These are phyloP conservation scores for Xerocomus minutiporus DNA, from an alignment of 1,284 basidiomycete species.

Conservation along the genomic window DNA sequence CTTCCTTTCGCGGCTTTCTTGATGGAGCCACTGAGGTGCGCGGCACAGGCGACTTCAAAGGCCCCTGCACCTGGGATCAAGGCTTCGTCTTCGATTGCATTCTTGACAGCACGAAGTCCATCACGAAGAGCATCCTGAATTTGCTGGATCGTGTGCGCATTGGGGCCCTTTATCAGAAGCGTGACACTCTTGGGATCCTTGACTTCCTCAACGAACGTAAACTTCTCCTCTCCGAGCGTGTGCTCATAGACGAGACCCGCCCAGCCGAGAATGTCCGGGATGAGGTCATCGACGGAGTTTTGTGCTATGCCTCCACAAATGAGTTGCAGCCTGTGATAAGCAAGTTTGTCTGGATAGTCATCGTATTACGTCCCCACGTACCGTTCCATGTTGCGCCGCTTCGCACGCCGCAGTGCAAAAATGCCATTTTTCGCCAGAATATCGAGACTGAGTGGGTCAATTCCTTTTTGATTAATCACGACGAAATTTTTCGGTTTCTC, in stretches of 20 bases:
- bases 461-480: constrained; percentile 98
- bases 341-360: constrained; percentile 15
- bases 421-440: constrained; percentile 97
- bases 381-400: constrained; percentile 98
- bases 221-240: constrained; percentile 98
- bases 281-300: constrained; percentile 96
- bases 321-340: constrained; percentile 69
- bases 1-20: constrained; percentile 93
- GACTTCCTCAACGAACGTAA: constrained; percentile 96
- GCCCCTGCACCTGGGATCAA: constrained; percentile 95
- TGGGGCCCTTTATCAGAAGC: constrained; percentile 97
- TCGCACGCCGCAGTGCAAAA: constrained; percentile 89
- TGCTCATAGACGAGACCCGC: constrained; percentile 99
- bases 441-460: constrained; percentile 96
- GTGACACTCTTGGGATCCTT: constrained; percentile 96
- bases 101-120: constrained; percentile 95
- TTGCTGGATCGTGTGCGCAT: constrained; percentile 93
- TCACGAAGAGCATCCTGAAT: constrained; percentile 97
- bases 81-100: constrained; percentile 87
- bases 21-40: constrained; percentile 73
- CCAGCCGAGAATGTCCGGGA: constrained; percentile 89
- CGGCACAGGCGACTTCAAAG: constrained; percentile 93
- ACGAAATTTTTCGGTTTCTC: constrained; percentile 89
- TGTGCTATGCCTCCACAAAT: constrained; percentile 94
- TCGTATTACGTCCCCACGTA: constrained; percentile 35